Evolutionary conservation across 2,329 filamentous ascomycete genomes (phyloP), one percentile per base, ranked within the genome.

Genomic region (Penicillium freii): DNA sequence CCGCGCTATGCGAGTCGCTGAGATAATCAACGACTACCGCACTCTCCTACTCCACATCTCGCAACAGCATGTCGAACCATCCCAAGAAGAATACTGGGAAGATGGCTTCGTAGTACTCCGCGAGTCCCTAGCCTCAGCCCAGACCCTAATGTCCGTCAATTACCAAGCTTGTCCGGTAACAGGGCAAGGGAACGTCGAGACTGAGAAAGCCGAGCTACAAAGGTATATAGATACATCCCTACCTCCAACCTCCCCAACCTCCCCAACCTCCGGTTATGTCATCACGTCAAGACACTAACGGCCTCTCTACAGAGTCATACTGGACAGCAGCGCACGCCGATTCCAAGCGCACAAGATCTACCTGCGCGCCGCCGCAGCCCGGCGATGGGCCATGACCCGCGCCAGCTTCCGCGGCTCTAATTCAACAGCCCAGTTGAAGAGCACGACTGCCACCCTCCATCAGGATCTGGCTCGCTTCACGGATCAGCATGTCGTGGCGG

Each of bases 11-110:
- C 81, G 85, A 64, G 75, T 87, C 62, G 78, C 83, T 46, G 85
- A 87, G 71, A 80, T 87, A 68, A 84, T 87, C 76, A 81, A 81
- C 61, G 85, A 87, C 73, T 87, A 84, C 69, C 82, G 84, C 52
- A 84, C 82, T 55, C 73, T 87, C 4, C 82, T 86, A 62, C 72
- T 81, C 60, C 83, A 85, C 68, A 83, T 87, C 56, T 77, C 80
- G 31, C 78, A 83, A 59, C 78, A 84, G 57, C 78, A 80, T 57
- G 76, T 79, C 29, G 77, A 77, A 21, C 77, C 80, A 31, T 76
- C 80, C 5, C 74, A 80, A 40, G 81, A 84, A 52, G 82, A 86
- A 61, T 81, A 81, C 69, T 79, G 83, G 63, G 80, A 84, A 59
- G 81, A 85, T 61, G 85, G 84, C 55, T 87, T 84, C 66, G 76